Evolutionary conservation across 1,284 basidiomycete species (phyloP).

Genomic region (Pholiota adiposa): DNA sequence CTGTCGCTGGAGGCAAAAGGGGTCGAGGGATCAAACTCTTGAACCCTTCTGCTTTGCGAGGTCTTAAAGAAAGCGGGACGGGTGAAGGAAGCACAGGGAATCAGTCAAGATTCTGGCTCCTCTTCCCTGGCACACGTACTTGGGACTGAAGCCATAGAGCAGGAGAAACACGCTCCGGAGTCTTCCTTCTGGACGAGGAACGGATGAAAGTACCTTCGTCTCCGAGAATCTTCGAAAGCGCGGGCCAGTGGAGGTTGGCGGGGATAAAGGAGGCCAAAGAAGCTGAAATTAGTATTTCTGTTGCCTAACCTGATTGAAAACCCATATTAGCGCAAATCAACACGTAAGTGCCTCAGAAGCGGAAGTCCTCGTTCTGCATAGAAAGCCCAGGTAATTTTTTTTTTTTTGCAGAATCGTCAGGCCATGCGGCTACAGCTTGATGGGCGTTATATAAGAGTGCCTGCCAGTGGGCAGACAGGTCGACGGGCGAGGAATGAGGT

Average conservation of each 20-base stretch:
- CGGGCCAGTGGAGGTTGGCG: slow-evolving; percentile 26
- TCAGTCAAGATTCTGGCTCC: slow-evolving; percentile 26
- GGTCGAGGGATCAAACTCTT: slow-evolving; percentile 15
- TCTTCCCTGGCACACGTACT: slow-evolving; percentile 26
- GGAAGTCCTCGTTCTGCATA: slow-evolving; percentile 21
- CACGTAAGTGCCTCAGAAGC: slow-evolving; percentile 21
- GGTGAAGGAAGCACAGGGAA: slow-evolving; percentile 27
- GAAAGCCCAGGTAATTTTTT: slow-evolving; percentile 18
- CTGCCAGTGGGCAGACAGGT: no score
- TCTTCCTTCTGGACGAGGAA: slow-evolving; percentile 25
- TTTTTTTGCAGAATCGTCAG: slow-evolving; percentile 10
- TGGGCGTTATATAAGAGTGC: no score
- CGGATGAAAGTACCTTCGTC: slow-evolving; percentile 23
- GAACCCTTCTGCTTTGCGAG: slow-evolving; percentile 6
- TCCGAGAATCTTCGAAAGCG: slow-evolving; percentile 28
- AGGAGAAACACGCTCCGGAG: slow-evolving; percentile 21
- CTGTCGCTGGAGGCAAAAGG: slow-evolving; percentile 15
- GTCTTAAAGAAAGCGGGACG: slow-evolving; percentile 29
- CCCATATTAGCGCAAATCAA: slow-evolving; percentile 24
- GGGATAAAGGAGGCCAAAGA: slow-evolving; percentile 20
- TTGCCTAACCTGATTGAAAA: slow-evolving; percentile 19
- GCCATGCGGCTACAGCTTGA: slow-evolving; percentile 15
- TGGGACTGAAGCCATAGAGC: slow-evolving; percentile 20
- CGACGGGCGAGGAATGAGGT: no score
- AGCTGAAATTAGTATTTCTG: slow-evolving; percentile 16